phyloP scores from a whole-genome alignment of 768 basidiomycete species.

The Mrakia frigida region DNA sequence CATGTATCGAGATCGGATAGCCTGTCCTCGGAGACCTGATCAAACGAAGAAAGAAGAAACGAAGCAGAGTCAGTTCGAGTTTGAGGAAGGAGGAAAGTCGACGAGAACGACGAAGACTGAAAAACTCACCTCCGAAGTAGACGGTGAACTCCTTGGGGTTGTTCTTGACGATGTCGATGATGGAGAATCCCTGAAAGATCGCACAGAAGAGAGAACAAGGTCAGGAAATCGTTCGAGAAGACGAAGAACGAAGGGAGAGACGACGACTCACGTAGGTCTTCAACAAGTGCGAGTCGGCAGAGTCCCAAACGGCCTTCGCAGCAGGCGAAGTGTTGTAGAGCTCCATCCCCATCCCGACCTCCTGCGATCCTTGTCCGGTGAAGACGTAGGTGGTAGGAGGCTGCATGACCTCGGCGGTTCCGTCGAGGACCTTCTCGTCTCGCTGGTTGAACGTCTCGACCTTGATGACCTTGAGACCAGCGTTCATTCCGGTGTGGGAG shows the following conservation, averaged over 20 bases:
- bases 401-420: slow-evolving; percentile 88
- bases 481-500: slow-evolving; percentile 83
- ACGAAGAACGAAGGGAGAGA: not conserved
- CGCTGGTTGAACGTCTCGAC: slow-evolving; percentile 76
- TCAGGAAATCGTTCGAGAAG: slow-evolving; percentile 49
- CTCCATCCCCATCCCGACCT: slow-evolving; percentile 99
- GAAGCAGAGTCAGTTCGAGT: not conserved
- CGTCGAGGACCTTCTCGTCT: slow-evolving; percentile 87
- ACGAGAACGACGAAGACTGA: not conserved
- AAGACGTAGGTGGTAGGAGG: slow-evolving; percentile 86
- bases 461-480: slow-evolving; percentile 86
- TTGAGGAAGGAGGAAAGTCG: not conserved
- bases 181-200: slow-evolving; percentile 81
- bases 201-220: slow-evolving; percentile 45
- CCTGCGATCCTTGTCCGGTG: slow-evolving; percentile 97
- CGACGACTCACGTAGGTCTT: slow-evolving; percentile 27
- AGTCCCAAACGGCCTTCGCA: slow-evolving; percentile 95
- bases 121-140: slow-evolving; percentile 65
- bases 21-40: slow-evolving; percentile 92
- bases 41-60: not conserved
- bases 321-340: slow-evolving; percentile 88
- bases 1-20: slow-evolving; percentile 98
- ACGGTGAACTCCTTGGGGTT: slow-evolving; percentile 98
- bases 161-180: slow-evolving; percentile 96
- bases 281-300: slow-evolving; percentile 78